Evolutionary conservation across 441 rosid species (phyloP), one percentile per base, ranked within the genome.

Genomic region (Populus hybrid): DNA sequence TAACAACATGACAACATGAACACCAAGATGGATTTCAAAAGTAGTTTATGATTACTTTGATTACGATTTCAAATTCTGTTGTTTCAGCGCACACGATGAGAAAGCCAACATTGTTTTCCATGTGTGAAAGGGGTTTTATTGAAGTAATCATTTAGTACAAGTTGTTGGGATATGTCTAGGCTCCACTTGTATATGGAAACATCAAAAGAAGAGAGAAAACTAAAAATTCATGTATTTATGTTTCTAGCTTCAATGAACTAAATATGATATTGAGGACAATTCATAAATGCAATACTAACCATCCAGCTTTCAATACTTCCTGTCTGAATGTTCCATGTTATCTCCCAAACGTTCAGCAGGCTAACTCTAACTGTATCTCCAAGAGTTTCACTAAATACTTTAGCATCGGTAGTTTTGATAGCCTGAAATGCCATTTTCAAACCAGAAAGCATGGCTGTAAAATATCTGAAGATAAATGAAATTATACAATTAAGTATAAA

Each of bases 241-340:
- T 54, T 8, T 14, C 69, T 10, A 28, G 34, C 16, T 26, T 26
- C 32, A 35, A 61, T 16, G 23, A 35, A 67, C 65, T 64, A 70
- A 61, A 77, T 34, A 46, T 36, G 34, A 69, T 18, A 66, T 66
- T 0, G 30, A 30, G 20, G 73, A 74, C 73, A 78, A 26, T 75
- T 38, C 40, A 79, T 59, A 67, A 36, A 14, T 54, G 36, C 26
- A 67, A 12, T 35, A 10, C 57, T 9, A 70, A 95, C 99, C 97
- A 88, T 88, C 99, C 99, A 95, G 84, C 91, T 81, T 80, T 92
- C 90, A 77, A 94, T 74, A 69, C 81, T 80, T 84, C 99, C 99
- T 18, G 87, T 88, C 73, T 38, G 84, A 76, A 81, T 64, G 83
- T 90, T 84, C 74, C 94, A 81, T 79, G 82, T 85, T 32, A 95